Base-by-base conservation (phyloP, 2,329 filamentous ascomycete genomes). In the Scedosporium aurantiacum region DNA sequence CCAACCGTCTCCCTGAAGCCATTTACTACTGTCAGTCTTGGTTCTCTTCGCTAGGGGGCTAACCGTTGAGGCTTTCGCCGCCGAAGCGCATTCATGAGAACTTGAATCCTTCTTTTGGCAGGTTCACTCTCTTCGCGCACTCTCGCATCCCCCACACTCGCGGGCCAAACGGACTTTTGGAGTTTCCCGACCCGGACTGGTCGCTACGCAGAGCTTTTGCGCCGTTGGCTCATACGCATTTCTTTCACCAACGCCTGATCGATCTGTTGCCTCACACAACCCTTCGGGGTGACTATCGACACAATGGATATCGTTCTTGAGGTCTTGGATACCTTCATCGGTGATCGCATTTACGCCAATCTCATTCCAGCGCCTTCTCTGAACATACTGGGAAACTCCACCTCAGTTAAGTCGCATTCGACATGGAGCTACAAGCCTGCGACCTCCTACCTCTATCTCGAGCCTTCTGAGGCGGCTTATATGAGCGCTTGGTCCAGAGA, bases 241-340 rank as follows among this genome's bases (percentile, higher is more conserved):
- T 4, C 32, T 37, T 37, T 4, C 32, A 12, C 32, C 32, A 37
- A 37, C 32, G 14, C 32, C 32, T 37, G 32, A 37, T 37, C 32
- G 32, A 37, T 37, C 32, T 37, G 10, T 37, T 10, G 10, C 10
- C 32, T 37, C 14, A 37, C 32, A 37, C 32, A 37, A 37, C 32
- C 32, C 32, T 37, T 37, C 32, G 32, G 32, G 10, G 32, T 37
- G 10, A 8, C 32, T 37, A 37, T 37, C 61, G 63, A 65, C 77
- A 79, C 72, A 74, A 97, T 97, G 93, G 93, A 97, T 80, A 85
- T 97, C 76, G 85, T 94, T 55, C 87, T 97, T 66, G 92, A 97
- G 75, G 68, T 92, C 63, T 82, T 84, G 75, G 93, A 97, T 76
- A 90, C 87, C 68, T 90, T 88, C 70, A 69, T 92, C 65, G 88